Percentiles rank a stretch among this genome's conserved stretches.
Evolutionary conservation across 228 moss, liverwort and hornwort genomes (phyloP).

Genomic region (Sphagnum fallax): DNA sequence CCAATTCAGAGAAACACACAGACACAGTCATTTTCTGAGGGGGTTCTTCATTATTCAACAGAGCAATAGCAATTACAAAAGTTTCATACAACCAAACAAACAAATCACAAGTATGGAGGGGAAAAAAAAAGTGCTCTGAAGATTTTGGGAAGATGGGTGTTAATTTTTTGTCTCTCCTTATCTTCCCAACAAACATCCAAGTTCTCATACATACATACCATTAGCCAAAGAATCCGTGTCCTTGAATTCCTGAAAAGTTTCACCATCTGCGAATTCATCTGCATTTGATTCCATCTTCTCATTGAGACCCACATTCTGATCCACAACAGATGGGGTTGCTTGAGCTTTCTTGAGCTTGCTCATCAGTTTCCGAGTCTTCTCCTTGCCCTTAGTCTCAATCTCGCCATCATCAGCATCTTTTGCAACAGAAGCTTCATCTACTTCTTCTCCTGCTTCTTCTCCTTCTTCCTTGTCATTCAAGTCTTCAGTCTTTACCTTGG

Average conservation of each 20-base stretch:
- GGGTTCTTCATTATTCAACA: neutral
- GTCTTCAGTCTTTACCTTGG: conserved; percentile 25
- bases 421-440: too few species aligned
- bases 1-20: neutral
- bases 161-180: too few species aligned
- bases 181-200: neutral
- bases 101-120: neutral
- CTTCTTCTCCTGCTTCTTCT: too few species aligned
- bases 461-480: neutral
- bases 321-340: neutral
- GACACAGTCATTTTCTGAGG: neutral
- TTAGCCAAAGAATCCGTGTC: conserved; percentile 26
- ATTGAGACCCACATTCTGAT: conserved; percentile 5
- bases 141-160: neutral
- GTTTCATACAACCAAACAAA: too few species aligned
- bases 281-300: conserved; percentile 6
- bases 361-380: conserved; percentile 28
- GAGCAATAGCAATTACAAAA: too few species aligned
- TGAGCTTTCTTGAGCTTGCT: conserved; percentile 5
- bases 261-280: conserved; percentile 7
- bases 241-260: conserved; percentile 27
- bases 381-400: conserved; percentile 10
- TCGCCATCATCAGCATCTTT: neutral
- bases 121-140: neutral
- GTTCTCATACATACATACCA: conserved; percentile 10